These are phyloP conservation scores for Scortechinia acanthostroma DNA, from an alignment of 2,329 filamentous ascomycete species.

Conservation along the genomic window DNA sequence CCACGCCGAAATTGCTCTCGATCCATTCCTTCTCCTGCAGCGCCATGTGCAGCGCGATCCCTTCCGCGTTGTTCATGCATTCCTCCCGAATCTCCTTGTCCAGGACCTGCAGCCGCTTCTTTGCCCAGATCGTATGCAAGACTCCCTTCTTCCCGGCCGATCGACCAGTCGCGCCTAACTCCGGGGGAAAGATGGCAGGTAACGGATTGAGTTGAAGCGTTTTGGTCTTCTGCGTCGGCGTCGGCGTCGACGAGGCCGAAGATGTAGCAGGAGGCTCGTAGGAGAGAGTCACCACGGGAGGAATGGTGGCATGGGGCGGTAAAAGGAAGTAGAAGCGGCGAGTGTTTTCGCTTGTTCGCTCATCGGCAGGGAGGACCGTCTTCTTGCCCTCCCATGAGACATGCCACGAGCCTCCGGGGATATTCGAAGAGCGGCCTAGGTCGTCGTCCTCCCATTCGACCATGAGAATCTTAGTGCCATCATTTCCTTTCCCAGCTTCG, in stretches of 20 bases:
- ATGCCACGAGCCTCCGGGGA: constrained; percentile 47
- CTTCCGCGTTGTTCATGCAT: constrained; percentile 68
- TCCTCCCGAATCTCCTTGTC: constrained; percentile 72
- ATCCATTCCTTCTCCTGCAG: constrained; percentile 81
- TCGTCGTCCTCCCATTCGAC: constrained; percentile 70
- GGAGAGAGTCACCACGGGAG: constrained; percentile 52
- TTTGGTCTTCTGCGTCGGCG: constrained; percentile 3
- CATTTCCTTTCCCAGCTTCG: not conserved
- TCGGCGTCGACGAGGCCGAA: constrained; percentile 28
- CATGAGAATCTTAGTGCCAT: constrained; percentile 69
- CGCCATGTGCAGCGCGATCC: constrained; percentile 78
- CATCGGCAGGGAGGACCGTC: constrained; percentile 60
- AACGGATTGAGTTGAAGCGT: constrained; percentile 64
- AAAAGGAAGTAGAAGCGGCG: constrained; percentile 76
- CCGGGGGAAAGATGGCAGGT: constrained; percentile 78
- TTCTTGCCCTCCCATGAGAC: constrained; percentile 79
- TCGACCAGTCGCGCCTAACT: constrained; percentile 60
- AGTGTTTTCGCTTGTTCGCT: constrained; percentile 37
- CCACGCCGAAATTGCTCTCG: constrained; percentile 70
- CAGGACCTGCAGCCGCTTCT: constrained; percentile 69
- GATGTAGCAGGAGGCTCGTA: constrained; percentile 31
- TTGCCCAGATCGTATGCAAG: constrained; percentile 84
- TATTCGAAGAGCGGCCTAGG: constrained; percentile 3
- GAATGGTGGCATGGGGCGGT: constrained; percentile 65
- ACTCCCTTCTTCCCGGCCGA: constrained; percentile 72